Evolutionary conservation across 1,284 basidiomycete genomes (phyloP).

Genomic region (Cerrena zonata): DNA sequence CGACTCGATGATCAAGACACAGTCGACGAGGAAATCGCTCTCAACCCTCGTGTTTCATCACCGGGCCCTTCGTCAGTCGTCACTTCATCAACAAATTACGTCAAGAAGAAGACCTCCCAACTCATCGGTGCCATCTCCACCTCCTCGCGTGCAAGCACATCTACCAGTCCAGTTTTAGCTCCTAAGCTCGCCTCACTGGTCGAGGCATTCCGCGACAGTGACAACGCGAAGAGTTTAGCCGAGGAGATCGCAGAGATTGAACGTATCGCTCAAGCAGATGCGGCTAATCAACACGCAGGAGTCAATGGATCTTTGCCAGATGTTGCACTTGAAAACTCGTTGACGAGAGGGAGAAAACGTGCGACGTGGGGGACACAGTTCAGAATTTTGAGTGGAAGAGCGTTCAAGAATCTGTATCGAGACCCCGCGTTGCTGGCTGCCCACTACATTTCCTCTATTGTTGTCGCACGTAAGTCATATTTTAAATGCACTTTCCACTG

Average conservation of each 20-base stretch:
- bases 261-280: constrained; percentile 16
- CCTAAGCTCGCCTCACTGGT: constrained; percentile 74
- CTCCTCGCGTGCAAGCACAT: constrained; percentile 25
- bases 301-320: constrained; percentile 50
- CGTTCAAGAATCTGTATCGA: constrained; percentile 97
- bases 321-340: constrained; percentile 56
- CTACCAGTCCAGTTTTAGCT: constrained; percentile 36
- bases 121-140: constrained; percentile 64
- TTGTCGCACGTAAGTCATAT: constrained; percentile 67
- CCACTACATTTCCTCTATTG: constrained; percentile 84
- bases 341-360: constrained; percentile 74
- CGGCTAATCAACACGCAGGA: constrained; percentile 13
- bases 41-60: constrained; percentile 22
- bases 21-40: constrained; percentile 58
- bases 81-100: constrained; percentile 45
- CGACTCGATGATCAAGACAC: constrained; percentile 35
- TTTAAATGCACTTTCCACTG: no score
- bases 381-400: constrained; percentile 84
- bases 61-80: constrained; percentile 37
- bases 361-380: constrained; percentile 89
- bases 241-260: constrained; percentile 52
- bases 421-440: constrained; percentile 88
- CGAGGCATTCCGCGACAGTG: constrained; percentile 63
- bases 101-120: constrained; percentile 74
- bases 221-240: constrained; percentile 58